Conservation (phyloP, 1,284 basidiomycete genomes). For the Lignosus rhinocerotis region DNA sequence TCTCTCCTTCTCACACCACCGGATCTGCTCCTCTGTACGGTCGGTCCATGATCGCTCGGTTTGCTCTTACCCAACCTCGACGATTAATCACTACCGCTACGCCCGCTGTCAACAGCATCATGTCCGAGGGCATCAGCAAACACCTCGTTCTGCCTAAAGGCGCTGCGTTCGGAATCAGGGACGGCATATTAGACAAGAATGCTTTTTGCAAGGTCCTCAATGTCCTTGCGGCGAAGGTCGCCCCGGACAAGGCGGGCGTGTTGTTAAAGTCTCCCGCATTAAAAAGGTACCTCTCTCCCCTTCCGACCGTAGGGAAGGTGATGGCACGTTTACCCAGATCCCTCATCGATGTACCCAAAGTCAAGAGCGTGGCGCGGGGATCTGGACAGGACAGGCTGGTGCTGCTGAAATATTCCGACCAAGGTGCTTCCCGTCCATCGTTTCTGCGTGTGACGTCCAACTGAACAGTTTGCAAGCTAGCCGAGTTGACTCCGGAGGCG, state of each 20-base stretch:
- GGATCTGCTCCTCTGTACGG: not conserved
- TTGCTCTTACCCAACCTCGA: conserved; percentile 8
- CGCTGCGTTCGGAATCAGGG: conserved; percentile 42
- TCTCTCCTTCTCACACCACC: not conserved
- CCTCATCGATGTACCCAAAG: conserved; percentile 66
- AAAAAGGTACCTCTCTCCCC: conserved; percentile 49
- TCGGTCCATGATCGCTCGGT: conserved; percentile 23
- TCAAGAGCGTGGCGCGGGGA: conserved; percentile 59
- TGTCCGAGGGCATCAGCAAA: conserved; percentile 25
- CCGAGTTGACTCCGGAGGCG: conserved; percentile 59
- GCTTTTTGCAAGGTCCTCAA: conserved; percentile 65
- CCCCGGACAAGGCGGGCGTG: conserved; percentile 53
- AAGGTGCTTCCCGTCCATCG: conserved; percentile 48
- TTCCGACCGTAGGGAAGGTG: conserved; percentile 2
- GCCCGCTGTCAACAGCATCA: conserved; percentile 15
- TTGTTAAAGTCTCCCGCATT: conserved; percentile 58
- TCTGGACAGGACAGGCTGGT: conserved; percentile 57
- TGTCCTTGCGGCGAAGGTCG: conserved; percentile 67
- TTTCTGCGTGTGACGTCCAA: conserved; percentile 7
- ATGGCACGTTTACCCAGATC: conserved; percentile 35
- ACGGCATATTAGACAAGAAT: conserved; percentile 53
- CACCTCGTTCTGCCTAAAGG: conserved; percentile 60
- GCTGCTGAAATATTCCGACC: conserved; percentile 55
- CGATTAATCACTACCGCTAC: conserved; percentile 11
- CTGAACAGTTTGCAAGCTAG: conserved; percentile 51